A percentile compares a stretch with the other conserved stretches of the same genome.
Conservation (phyloP, 129 eudicot genomes). For the Helianthus annuus region DNA sequence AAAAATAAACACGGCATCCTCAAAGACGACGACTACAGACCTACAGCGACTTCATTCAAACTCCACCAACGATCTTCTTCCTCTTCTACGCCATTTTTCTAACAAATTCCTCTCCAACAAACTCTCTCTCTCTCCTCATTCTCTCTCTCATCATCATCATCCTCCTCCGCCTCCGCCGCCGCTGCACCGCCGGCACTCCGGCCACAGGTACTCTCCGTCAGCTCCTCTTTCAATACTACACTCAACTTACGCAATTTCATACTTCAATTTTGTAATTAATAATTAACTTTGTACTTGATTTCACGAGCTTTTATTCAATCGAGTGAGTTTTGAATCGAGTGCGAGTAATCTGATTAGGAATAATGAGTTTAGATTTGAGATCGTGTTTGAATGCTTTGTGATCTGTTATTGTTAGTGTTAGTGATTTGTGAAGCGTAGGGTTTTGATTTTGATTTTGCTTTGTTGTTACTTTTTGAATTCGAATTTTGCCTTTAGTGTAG, state of each 20-base stretch:
- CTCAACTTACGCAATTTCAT: background rate
- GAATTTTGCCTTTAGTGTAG: slow-evolving; percentile 2
- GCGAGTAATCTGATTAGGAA: background rate
- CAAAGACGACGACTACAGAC: slow-evolving; percentile 20
- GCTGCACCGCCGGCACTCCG: slow-evolving; percentile 16
- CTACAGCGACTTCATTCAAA: slow-evolving; percentile 29
- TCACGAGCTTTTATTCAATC: slow-evolving; percentile 2
- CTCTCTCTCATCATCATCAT: background rate
- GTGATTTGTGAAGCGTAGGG: background rate
- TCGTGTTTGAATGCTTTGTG: background rate
- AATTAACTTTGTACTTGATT: background rate
- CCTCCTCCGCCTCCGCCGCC: slow-evolving; percentile 8
- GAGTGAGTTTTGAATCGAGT: slow-evolving; percentile 14
- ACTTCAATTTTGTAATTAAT: slow-evolving; percentile 11
- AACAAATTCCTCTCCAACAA: slow-evolving; percentile 14
- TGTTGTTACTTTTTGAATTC: background rate
- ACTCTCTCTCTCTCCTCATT: slow-evolving; percentile 1
- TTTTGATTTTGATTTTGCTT: slow-evolving; percentile 10
- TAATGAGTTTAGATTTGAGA: slow-evolving; percentile 15
- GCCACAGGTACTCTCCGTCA: slow-evolving; percentile 18
- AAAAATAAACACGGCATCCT: slow-evolving; percentile 12
- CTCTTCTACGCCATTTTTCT: slow-evolving; percentile 19
- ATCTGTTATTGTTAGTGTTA: slow-evolving; percentile 8
- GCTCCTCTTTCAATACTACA: background rate
- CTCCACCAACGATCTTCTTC: slow-evolving; percentile 2